phyloP scores from a whole-genome alignment of 2,329 filamentous ascomycete genomes.

The Aspergillus sp. region DNA sequence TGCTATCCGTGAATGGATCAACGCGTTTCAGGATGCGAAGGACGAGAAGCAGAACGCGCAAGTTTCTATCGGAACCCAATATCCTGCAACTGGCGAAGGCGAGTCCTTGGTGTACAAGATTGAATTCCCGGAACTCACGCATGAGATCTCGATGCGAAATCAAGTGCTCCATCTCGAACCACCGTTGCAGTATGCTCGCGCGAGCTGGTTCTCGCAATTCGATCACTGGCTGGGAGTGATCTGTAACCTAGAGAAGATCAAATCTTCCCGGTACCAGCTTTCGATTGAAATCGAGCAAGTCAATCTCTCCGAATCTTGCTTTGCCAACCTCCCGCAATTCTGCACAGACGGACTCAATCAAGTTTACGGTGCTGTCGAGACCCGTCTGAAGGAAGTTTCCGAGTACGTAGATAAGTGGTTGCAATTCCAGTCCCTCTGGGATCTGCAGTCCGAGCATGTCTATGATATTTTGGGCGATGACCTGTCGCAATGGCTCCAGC shows the following conservation, averaged over 20 bases:
- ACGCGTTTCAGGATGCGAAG: constrained; percentile 62
- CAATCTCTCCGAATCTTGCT: constrained; percentile 47
- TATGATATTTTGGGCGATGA: constrained; percentile 88
- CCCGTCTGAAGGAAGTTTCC: constrained; percentile 69
- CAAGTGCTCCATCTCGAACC: constrained; percentile 96
- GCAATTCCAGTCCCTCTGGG: constrained; percentile 97
- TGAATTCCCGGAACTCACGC: constrained; percentile 51
- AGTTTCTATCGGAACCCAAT: constrained; percentile 12
- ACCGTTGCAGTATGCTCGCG: constrained; percentile 80
- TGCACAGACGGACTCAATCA: constrained; percentile 71
- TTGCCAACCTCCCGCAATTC: constrained; percentile 73
- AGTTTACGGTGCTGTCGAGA: constrained; percentile 77
- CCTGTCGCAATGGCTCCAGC: constrained; percentile 83
- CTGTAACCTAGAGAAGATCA: constrained; percentile 87
- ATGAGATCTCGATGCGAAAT: constrained; percentile 96
- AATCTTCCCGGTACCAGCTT: constrained; percentile 92
- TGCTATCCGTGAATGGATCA: constrained; percentile 80
- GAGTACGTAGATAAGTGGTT: constrained; percentile 95
- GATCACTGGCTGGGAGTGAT: constrained; percentile 90
- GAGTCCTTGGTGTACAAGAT: constrained; percentile 29
- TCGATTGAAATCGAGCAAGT: constrained; percentile 48
- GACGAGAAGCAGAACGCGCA: constrained; percentile 21
- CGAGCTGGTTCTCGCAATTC: constrained; percentile 86
- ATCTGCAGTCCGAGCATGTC: constrained; percentile 90
- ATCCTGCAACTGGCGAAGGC: constrained; percentile 16